These are phyloP conservation scores for Capsicum baccatum DNA, from an alignment of 257 asterid species.

Conservation along the genomic window DNA sequence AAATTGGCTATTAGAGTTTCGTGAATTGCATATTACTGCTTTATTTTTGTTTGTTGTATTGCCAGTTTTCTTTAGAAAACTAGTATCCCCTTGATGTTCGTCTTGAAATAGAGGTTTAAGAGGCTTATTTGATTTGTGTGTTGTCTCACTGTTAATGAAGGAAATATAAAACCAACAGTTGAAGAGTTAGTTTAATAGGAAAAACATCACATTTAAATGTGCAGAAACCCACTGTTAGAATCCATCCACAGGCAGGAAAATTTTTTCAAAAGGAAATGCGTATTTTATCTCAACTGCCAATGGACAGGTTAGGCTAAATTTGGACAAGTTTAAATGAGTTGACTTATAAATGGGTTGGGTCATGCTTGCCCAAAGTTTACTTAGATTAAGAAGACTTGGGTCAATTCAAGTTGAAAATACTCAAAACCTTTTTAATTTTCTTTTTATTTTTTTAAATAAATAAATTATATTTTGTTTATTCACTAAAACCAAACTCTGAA, in stretches of 20 bases:
- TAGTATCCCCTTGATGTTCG: no score
- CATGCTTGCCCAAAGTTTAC: not conserved
- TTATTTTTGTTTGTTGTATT: not conserved
- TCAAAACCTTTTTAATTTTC: not conserved
- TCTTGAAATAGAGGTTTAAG: no score
- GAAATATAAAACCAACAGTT: not conserved
- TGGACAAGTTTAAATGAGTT: not conserved
- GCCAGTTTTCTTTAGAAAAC: no score
- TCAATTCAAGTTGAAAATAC: not conserved
- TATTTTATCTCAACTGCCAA: not conserved
- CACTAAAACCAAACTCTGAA: not conserved
- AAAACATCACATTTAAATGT: not conserved
- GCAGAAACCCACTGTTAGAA: not conserved
- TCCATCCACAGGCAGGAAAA: not conserved
- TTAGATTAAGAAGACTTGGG: not conserved
- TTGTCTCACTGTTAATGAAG: not conserved
- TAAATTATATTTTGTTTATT: slow-evolving; percentile 14
- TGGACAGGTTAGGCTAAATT: not conserved
- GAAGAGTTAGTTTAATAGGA: not conserved
- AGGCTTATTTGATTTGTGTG: no score
- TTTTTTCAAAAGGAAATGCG: not conserved
- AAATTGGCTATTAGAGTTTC: not conserved
- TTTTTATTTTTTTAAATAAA: not conserved
- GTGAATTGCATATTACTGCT: not conserved
- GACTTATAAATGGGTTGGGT: not conserved